Percentiles rank a stretch among this genome's conserved stretches.
phyloP scores from a whole-genome alignment of 768 basidiomycete species.

The Gloeostereum incarnatum region DNA sequence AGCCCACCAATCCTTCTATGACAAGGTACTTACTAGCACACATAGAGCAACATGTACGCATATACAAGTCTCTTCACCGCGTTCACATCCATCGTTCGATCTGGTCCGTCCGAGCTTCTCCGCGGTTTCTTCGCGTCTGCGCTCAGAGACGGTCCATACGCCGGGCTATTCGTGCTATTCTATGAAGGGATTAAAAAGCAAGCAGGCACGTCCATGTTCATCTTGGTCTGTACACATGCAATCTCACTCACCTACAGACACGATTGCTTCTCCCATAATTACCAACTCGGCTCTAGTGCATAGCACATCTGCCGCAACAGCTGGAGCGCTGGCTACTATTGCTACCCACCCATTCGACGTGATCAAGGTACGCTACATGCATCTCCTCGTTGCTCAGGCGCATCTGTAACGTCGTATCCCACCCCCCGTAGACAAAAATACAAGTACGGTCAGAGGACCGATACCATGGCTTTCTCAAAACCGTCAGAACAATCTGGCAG shows the following conservation, averaged over 20 bases:
- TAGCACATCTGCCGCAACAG: conserved; percentile 61
- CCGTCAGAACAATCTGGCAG: conserved; percentile 56
- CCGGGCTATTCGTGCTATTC: conserved; percentile 80
- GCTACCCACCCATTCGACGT: conserved; percentile 92
- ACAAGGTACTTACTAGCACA: background rate
- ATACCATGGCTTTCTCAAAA: conserved; percentile 65
- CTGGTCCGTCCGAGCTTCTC: conserved; percentile 73
- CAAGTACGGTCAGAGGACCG: conserved; percentile 76
- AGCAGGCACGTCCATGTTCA: conserved; percentile 43
- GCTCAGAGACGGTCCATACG: conserved; percentile 90
- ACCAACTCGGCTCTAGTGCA: conserved; percentile 41
- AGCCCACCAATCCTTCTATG: background rate
- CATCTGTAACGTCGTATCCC: background rate
- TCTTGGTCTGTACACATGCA: background rate
- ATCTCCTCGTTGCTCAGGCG: background rate
- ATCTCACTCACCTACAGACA: conserved; percentile 2
- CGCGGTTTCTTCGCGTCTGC: conserved; percentile 84
- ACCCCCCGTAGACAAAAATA: conserved; percentile 68
- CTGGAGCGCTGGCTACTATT: conserved; percentile 78
- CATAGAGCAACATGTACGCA: conserved; percentile 68
- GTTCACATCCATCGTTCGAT: conserved; percentile 47
- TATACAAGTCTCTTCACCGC: conserved; percentile 58
- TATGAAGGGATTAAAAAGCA: conserved; percentile 84
- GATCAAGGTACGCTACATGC: conserved; percentile 55
- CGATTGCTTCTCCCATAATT: too few species aligned